These are phyloP conservation scores for Lathyrus tuberosus DNA, from an alignment of 306 rosid genomes.

Conservation along the genomic window DNA sequence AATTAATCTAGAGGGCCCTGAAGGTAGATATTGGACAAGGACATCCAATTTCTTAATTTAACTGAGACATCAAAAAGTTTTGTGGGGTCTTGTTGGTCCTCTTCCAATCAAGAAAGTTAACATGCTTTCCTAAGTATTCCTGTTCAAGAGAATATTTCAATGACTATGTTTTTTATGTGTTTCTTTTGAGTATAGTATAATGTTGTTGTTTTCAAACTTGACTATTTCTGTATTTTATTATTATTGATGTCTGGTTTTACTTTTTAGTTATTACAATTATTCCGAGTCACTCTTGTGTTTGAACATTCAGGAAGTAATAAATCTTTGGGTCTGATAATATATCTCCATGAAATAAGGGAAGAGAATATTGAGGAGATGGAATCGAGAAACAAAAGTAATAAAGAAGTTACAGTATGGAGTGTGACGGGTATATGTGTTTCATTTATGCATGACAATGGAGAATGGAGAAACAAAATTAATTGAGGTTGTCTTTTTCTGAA, in stretches of 20 bases:
- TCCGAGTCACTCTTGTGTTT: neutral
- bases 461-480: constrained; percentile 2
- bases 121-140: constrained; percentile 47
- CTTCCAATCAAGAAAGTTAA: constrained; percentile 52
- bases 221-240: neutral
- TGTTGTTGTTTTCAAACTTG: constrained; percentile 21
- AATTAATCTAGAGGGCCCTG: constrained; percentile 44
- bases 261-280: neutral
- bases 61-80: constrained; percentile 46
- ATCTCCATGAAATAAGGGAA: constrained; percentile 42
- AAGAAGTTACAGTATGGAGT: constrained; percentile 14
- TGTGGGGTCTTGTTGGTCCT: constrained; percentile 55
- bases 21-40: constrained; percentile 50
- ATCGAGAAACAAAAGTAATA: constrained; percentile 11
- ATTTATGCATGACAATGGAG: constrained; percentile 57
- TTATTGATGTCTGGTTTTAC: neutral
- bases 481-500: constrained; percentile 54
- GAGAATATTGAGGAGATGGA: constrained; percentile 26
- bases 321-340: neutral
- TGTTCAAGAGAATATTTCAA: constrained; percentile 50
- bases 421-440: constrained; percentile 53
- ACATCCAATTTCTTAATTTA: constrained; percentile 56
- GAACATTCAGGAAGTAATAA: neutral
- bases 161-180: constrained; percentile 18
- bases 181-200: neutral